Evolutionary conservation across 768 basidiomycete genomes (phyloP), one percentile per base, ranked within the genome.

Genomic region (Myochromella boudieri): DNA sequence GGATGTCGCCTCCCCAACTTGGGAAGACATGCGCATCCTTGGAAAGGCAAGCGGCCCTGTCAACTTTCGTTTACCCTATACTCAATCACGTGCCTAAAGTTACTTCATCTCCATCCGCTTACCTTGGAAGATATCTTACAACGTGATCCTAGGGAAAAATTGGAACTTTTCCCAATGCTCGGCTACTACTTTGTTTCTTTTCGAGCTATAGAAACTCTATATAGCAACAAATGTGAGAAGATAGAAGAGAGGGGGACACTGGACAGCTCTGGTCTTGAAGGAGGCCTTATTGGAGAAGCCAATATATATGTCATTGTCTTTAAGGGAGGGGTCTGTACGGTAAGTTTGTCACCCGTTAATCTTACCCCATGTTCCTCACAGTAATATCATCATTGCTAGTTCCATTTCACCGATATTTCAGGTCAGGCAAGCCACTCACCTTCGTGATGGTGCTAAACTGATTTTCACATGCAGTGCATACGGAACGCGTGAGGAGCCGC

Each of bases 151-250:
- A 78, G 92, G 29, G 95, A 97, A 66, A 97, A 97, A 66, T 67
- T 95, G 14, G 94, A 97, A 59, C 68, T 84, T 15, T 95, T 95
- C 60, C 81, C 87, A 0, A 83, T 79, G 54, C 77, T 97, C 11
- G 95, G 93, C 1, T 97, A 97, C 66, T 92, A 95, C 62, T 92
- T 97, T 58, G 72, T 95, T 45, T 87, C 87, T 15, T 91, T 95
- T 57, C 80, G 89, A 37, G 85, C 92, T 1, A 78, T 94, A 41
- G 90, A 93, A 55, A 77, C 75, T 51, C 65, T 70, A 39, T 70
- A 76, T 24, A 70, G 65, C 29, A n/a, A 10, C 29, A 31, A 31
- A 31, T 63, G 62, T 26, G 60, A 62, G 53, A 55, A 51, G 61
- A 59, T 38, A 66, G 53, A 52, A 48, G 47, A 28, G 45, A 40